Conservation (phyloP, 2,329 filamentous ascomycete genomes). For the Arthrocladium fulminans region DNA sequence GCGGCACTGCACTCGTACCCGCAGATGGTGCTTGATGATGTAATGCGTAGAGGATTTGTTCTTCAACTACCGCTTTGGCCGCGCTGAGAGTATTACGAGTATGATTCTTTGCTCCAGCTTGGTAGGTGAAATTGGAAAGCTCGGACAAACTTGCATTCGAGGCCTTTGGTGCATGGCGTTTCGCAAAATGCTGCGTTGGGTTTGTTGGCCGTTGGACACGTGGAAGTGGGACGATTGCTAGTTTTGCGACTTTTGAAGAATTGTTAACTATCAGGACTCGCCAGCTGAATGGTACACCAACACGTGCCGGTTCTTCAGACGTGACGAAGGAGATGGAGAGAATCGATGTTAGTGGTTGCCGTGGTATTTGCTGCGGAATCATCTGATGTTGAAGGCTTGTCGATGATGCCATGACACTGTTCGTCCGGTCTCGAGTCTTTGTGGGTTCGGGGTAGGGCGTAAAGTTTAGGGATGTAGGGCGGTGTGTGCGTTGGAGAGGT, state of each 20-base stretch:
- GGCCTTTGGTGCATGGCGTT: slow-evolving; percentile 36
- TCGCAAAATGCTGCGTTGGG: slow-evolving; percentile 16
- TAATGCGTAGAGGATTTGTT: slow-evolving; percentile 48
- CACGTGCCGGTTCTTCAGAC: slow-evolving; percentile 36
- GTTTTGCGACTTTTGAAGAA: slow-evolving; percentile 44
- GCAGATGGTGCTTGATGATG: slow-evolving; percentile 27
- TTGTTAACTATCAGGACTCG: slow-evolving; percentile 52
- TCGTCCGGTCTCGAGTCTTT: not conserved
- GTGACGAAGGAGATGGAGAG: slow-evolving; percentile 50
- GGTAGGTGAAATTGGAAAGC: not conserved
- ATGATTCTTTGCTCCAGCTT: slow-evolving; percentile 14
- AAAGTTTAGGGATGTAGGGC: slow-evolving; percentile 26
- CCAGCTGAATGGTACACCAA: slow-evolving; percentile 48
- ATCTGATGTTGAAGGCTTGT: slow-evolving; percentile 12
- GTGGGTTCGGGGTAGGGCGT: slow-evolving; percentile 2
- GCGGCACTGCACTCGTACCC: slow-evolving; percentile 32
- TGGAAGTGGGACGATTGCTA: slow-evolving; percentile 47
- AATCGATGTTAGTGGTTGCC: slow-evolving; percentile 26
- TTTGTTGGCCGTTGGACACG: slow-evolving; percentile 25
- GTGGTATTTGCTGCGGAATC: not conserved
- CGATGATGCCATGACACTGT: slow-evolving; percentile 13
- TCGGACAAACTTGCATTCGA: slow-evolving; percentile 36
- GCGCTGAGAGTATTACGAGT: slow-evolving; percentile 23
- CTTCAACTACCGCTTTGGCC: slow-evolving; percentile 47
- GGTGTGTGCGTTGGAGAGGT: slow-evolving; percentile 37